Evolutionary conservation across 2,329 filamentous ascomycete species (phyloP), one percentile per base, ranked within the genome.

Genomic region (Gaeumannomyces tritici): DNA sequence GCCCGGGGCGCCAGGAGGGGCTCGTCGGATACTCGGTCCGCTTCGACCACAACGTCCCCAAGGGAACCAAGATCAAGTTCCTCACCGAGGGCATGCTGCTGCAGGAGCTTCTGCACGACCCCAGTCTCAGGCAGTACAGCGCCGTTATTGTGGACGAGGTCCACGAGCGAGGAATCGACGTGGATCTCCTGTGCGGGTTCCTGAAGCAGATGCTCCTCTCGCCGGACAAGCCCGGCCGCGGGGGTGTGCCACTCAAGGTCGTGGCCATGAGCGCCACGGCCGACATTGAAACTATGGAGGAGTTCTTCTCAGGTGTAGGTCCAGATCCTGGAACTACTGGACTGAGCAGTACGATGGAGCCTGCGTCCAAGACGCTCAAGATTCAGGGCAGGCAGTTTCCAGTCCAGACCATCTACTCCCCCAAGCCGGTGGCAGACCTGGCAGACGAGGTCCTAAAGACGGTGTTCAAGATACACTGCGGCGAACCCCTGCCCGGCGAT

Each of bases 251-350:
- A 1, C 77, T 99, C 62, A 98, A 96, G 73, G 86, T 98, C 4
- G 84, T 96, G 42, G 85, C 98, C 71, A 99, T 99, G 95, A 97
- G 93, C 80, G 95, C 95, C 60, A 99, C 95, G 8, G 91, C 92
- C 51, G 91, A 98, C 73, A 87, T 96, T 63, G 88, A 93, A 64
- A 85, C 83, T 62, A 85, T 98, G 35, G 81, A 85, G 56, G 77
- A 79, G 0, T 98, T 96, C 73, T 97, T 98, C 76, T 55, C 12
- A 8, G 15, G 15, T 6, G 15, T 42, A 29, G 31, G 12, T 57
- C 1, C 33, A 55, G 0, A 24, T 35, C 57, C 61, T 62, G 42
- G n/a, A n/a, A n/a, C 18, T 13, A 8, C 18, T n/a, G 21, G 21
- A 21, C n/a, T 59, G 67, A 47, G 51, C 62, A 6, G 56, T 57